Base-by-base conservation (phyloP, 768 basidiomycete genomes). In the Lyophyllum decastes region DNA sequence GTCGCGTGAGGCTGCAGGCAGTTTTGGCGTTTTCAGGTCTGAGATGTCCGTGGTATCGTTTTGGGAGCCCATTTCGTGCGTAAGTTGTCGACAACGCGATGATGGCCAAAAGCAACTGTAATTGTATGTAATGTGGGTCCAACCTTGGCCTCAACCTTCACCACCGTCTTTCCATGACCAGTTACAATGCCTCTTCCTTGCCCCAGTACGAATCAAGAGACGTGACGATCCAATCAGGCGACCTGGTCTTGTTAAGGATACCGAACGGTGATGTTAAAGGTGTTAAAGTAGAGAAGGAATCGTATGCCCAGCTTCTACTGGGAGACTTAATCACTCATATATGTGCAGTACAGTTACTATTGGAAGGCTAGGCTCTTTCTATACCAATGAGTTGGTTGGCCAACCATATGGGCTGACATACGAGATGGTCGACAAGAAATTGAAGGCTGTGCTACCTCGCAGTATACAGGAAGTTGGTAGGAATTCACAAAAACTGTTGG, bases 401-500 rank as follows among this genome's bases (percentile, higher is more conserved):
- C 84, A 93, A 58, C 88, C 88, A 1, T 98, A 90, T 69, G 97
- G 96, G 4, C 78, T 95, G 57, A 87, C 92, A 0, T 94, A 95
- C 71, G 94, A 98, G 70, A 89, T 98, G 55, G 70, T 77, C 17
- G 83, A 84, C 65, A 91, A 89, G 67, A 85, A 81, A 57, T 81
- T 94, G 61, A 82, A 75, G 55, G 76, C 84, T 27, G 64, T 89
- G 30, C 82, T 86, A 53, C 83, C 88, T 44, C 81, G 77, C 51
- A 83, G 82, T 10, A 72, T 92, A 66, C 83, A 89, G 66, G 94
- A 95, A 74, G 81, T 95, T 64, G 93, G 94, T 93, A 72, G 64
- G 87, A 70, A 49, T 34, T 24, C 3, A 19, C 21, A 44, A 53
- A 52, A 11, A 35, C 19, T 24, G 19, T 4, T 10, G 17, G 45